Conservation (phyloP, 768 basidiomycete genomes). For the Rhodosporidiobolus odoratus region DNA sequence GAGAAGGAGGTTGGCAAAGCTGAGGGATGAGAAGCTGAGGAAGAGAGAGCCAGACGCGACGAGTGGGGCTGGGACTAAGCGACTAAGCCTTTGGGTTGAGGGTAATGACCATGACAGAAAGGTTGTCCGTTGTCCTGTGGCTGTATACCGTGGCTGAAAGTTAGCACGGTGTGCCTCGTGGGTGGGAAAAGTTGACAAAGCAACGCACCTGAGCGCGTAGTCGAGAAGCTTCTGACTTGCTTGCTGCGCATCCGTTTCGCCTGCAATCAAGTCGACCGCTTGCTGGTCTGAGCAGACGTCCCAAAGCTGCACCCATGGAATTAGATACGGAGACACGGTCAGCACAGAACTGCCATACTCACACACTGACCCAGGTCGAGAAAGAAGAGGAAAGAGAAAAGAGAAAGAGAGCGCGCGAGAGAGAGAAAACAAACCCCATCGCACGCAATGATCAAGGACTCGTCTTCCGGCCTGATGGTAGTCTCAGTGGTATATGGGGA, state of each 20-base stretch:
- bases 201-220: conserved; percentile 60
- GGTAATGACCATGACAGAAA: conserved; percentile 74
- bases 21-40: too few species aligned
- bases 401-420: not conserved
- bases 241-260: conserved; percentile 66
- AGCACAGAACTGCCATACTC: too few species aligned
- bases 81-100: too few species aligned
- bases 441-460: conserved; percentile 93
- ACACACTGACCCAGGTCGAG: not conserved
- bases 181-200: not conserved
- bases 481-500: conserved; percentile 97
- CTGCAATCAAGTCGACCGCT: conserved; percentile 76
- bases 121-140: conserved; percentile 88
- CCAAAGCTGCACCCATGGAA: conserved; percentile 65
- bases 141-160: not conserved
- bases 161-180: not conserved
- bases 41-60: too few species aligned
- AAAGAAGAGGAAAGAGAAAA: too few species aligned
- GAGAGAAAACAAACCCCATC: conserved; percentile 71
- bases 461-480: conserved; percentile 79
- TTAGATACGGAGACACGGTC: too few species aligned
- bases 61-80: too few species aligned
- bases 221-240: conserved; percentile 70
- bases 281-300: conserved; percentile 87
- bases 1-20: too few species aligned